Evolutionary conservation across 139 green algal species (phyloP).

Genomic region (Eudorina sp.): DNA sequence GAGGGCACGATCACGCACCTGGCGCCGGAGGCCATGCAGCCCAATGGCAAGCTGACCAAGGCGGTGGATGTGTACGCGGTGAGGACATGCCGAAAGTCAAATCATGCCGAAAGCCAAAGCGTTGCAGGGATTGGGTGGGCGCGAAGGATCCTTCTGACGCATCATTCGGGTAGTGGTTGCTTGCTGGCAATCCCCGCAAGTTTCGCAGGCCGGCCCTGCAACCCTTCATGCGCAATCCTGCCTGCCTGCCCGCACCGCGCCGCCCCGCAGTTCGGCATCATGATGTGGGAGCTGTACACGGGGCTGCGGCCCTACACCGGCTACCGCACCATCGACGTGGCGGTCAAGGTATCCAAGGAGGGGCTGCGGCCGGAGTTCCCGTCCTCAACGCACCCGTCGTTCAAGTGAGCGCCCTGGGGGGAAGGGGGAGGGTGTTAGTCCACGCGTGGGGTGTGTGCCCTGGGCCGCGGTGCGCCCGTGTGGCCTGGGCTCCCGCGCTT

Average conservation of each 20-base stretch:
- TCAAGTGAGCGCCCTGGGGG: slow-evolving; percentile 10
- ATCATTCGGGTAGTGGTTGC: too few relatives aligned
- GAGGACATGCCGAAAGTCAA: too few relatives aligned
- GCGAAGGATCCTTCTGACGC: too few relatives aligned
- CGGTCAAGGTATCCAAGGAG: slow-evolving; percentile 55
- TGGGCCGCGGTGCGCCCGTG: too few relatives aligned
- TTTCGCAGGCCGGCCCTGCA: too few relatives aligned
- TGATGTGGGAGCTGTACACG: slow-evolving; percentile 59
- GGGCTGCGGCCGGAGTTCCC: slow-evolving; percentile 50
- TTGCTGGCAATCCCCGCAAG: too few relatives aligned
- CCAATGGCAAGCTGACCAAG: slow-evolving; percentile 50
- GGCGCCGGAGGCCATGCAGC: slow-evolving; percentile 51
- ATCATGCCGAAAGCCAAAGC: too few relatives aligned
- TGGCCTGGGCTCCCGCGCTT: too few relatives aligned
- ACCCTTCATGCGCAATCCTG: too few relatives aligned
- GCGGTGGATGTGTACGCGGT: slow-evolving; percentile 49
- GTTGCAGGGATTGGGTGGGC: too few relatives aligned
- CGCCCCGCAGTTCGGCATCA: slow-evolving; percentile 32
- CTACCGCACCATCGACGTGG: slow-evolving; percentile 53
- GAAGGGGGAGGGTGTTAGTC: background rate
- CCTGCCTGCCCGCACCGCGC: too few relatives aligned
- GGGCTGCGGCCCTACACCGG: slow-evolving; percentile 50
- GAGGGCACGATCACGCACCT: slow-evolving; percentile 59
- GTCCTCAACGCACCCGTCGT: slow-evolving; percentile 21
- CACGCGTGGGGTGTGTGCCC: background rate